Percentiles rank a stretch among this genome's conserved stretches.
Evolutionary conservation across 495 filamentous ascomycete genomes (phyloP).

Genomic region (Apiosordaria backusii): DNA sequence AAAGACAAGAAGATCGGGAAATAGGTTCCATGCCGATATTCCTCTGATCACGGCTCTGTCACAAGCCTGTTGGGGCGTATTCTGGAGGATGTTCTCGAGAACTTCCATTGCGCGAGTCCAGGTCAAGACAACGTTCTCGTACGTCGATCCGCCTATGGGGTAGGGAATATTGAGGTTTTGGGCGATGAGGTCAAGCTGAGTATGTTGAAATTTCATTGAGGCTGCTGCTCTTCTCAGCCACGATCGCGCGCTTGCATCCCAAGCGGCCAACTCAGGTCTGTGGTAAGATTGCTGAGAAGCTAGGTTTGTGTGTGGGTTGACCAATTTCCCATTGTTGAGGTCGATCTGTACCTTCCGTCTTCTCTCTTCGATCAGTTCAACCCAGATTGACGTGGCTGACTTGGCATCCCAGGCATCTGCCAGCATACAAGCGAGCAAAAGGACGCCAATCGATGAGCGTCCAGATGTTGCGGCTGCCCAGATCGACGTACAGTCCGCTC

Average conservation of each 20-base stretch:
- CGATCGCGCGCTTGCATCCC: background rate
- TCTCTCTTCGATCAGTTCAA: background rate
- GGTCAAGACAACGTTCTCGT: background rate
- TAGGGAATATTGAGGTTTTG: background rate
- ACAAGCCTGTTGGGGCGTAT: background rate
- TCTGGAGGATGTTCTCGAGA: background rate
- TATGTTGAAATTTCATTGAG: background rate
- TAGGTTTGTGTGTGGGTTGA: background rate
- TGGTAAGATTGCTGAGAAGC: background rate
- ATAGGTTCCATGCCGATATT: background rate
- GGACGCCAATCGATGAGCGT: background rate
- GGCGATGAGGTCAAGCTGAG: background rate
- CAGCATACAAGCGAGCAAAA: background rate
- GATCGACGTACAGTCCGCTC: background rate
- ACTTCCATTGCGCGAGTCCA: background rate
- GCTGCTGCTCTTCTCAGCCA: background rate
- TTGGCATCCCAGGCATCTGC: slow-evolving; percentile 1
- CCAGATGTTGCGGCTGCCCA: background rate
- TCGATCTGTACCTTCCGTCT: background rate
- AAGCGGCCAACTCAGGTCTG: background rate
- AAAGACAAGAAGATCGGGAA: slow-evolving; percentile 2
- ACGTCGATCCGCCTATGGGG: background rate
- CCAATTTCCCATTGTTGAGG: background rate
- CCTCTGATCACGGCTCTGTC: background rate
- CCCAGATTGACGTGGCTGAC: background rate